A percentile compares a stretch with the other conserved stretches of the same genome.
These are phyloP conservation scores for Hura crepitans DNA, from an alignment of 441 rosid species.

Conservation along the genomic window DNA sequence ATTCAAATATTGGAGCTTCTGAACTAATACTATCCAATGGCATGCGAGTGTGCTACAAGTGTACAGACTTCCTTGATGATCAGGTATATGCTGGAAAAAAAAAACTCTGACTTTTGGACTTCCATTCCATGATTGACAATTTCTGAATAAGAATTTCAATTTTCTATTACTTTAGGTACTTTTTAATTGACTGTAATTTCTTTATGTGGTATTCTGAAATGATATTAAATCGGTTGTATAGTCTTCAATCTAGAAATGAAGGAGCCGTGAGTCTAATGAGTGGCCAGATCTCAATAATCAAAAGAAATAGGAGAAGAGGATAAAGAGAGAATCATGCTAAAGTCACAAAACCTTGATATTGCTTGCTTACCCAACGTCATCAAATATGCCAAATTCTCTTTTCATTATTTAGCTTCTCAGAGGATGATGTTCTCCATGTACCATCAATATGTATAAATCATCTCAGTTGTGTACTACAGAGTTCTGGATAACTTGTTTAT, in stretches of 20 bases:
- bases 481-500: no score
- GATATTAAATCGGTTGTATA: background rate
- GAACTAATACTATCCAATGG: conserved; percentile 86
- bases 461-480: no score
- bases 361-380: background rate
- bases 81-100: conserved; percentile 50
- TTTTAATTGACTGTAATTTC: background rate
- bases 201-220: background rate
- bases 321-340: background rate
- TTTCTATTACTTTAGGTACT: background rate
- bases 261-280: background rate
- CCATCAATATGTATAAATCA: background rate
- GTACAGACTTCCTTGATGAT: conserved; percentile 87
- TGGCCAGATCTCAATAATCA: background rate
- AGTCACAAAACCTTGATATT: background rate
- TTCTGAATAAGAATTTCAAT: conserved; percentile 5
- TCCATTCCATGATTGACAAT: background rate
- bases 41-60: conserved; percentile 80
- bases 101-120: background rate
- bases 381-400: background rate
- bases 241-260: background rate
- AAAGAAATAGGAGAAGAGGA: background rate
- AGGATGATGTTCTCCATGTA: background rate
- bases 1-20: conserved; percentile 71
- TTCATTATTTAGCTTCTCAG: background rate